These are phyloP conservation scores for Saksenaea oblongispora DNA, from an alignment of 371 early-diverging fungal genomes.

Conservation along the genomic window DNA sequence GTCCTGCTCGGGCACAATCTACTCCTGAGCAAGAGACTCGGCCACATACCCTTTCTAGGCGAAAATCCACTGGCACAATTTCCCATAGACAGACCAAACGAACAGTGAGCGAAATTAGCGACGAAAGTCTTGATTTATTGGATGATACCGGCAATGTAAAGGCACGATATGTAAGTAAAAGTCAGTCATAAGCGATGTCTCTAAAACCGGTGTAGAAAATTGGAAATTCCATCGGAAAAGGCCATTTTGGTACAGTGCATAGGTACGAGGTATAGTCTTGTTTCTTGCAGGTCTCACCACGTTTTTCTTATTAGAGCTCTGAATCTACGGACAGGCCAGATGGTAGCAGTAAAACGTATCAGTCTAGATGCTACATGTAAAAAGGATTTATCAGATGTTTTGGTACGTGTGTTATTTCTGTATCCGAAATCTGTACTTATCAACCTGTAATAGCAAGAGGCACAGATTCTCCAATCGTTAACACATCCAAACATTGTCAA, in stretches of 20 bases:
- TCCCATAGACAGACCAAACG: background rate
- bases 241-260: slow-evolving; percentile 88
- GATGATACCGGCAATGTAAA: slow-evolving; percentile 11
- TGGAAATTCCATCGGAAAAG: slow-evolving; percentile 88
- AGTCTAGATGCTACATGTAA: slow-evolving; percentile 50
- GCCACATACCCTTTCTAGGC: slow-evolving; percentile 8
- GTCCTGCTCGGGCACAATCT: slow-evolving; percentile 1
- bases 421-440: background rate
- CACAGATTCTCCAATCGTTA: slow-evolving; percentile 65
- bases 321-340: slow-evolving; percentile 79
- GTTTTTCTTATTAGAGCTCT: slow-evolving; percentile 62
- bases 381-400: slow-evolving; percentile 49
- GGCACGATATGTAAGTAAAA: slow-evolving; percentile 25
- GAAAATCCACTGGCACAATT: slow-evolving; percentile 24
- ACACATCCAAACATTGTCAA: slow-evolving; percentile 85
- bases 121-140: slow-evolving; percentile 13
- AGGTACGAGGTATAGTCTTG: slow-evolving; percentile 23
- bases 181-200: background rate
- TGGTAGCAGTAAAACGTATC: slow-evolving; percentile 87
- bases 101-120: background rate
- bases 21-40: background rate
- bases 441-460: slow-evolving; percentile 61
- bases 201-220: slow-evolving; percentile 52
- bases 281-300: background rate
- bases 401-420: slow-evolving; percentile 17